Evolutionary conservation across 495 filamentous ascomycete species (phyloP).

Genomic region (Aspergillus mulundensis): DNA sequence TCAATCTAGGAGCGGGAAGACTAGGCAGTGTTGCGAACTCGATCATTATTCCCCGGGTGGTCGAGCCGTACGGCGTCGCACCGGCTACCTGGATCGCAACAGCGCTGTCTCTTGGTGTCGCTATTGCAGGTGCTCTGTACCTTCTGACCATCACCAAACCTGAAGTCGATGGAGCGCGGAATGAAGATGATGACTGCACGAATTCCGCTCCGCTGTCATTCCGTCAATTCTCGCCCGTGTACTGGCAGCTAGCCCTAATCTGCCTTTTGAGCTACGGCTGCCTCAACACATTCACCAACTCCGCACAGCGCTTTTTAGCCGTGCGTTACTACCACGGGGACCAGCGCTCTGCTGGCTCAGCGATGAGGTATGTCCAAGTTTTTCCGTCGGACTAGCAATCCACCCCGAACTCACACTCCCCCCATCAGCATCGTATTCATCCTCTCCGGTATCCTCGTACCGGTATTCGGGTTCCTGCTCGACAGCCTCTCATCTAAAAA

Average conservation of each 20-base stretch:
- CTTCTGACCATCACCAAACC: background rate
- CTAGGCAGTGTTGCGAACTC: constrained; percentile 7
- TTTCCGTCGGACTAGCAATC: background rate
- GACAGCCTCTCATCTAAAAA: background rate
- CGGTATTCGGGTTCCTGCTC: background rate
- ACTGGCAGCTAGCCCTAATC: constrained; percentile 3
- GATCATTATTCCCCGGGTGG: background rate
- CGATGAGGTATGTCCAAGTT: background rate
- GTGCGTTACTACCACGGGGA: background rate
- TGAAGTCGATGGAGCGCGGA: background rate
- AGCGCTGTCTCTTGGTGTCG: background rate
- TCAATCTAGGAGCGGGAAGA: background rate
- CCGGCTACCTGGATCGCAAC: constrained; percentile 3
- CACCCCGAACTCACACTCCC: background rate
- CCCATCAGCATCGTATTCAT: background rate
- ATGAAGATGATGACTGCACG: background rate
- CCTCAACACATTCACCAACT: constrained; percentile 6
- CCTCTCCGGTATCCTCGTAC: background rate
- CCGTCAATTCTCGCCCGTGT: background rate
- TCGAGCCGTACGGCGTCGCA: background rate
- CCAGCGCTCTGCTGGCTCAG: background rate
- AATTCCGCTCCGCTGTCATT: background rate
- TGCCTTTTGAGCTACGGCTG: constrained; percentile 1
- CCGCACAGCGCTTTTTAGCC: constrained; percentile 7
- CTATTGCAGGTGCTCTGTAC: background rate